Evolutionary conservation across 345 rosid genomes (phyloP).

Genomic region (Kernera saxatilis): DNA sequence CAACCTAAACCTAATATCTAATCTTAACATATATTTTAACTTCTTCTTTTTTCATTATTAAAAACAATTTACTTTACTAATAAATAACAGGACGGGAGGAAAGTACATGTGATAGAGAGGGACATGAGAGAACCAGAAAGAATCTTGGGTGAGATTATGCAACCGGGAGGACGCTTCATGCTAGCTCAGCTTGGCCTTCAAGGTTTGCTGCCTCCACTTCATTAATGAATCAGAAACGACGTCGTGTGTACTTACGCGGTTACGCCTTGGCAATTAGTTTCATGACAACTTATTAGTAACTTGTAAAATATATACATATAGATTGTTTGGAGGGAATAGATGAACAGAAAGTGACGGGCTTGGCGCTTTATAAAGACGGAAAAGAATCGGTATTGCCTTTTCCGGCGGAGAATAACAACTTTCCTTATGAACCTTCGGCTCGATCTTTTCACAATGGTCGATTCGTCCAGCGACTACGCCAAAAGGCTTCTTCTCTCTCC

Average conservation of each 20-base stretch:
- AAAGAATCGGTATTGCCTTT: background rate
- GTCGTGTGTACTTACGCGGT: background rate
- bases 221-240: background rate
- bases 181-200: constrained; percentile 51
- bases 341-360: constrained; percentile 13
- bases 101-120: constrained; percentile 53
- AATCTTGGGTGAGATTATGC: constrained; percentile 54
- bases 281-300: background rate
- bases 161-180: constrained; percentile 59
- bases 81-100: constrained; percentile 47
- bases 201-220: constrained; percentile 29
- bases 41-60: too few relatives aligned
- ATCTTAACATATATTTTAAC: too few relatives aligned
- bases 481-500: constrained; percentile 31
- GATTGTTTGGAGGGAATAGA: constrained; percentile 35
- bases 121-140: constrained; percentile 56
- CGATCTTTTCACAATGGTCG: constrained; percentile 30
- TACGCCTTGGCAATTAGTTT: background rate
- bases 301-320: background rate
- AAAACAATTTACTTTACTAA: too few relatives aligned
- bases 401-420: constrained; percentile 17
- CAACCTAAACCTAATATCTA: too few relatives aligned
- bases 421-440: constrained; percentile 23
- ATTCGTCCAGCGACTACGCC: constrained; percentile 27
- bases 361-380: constrained; percentile 21